Conservation (phyloP, 1,284 basidiomycete genomes). For the Chalciporus piperatoides region DNA sequence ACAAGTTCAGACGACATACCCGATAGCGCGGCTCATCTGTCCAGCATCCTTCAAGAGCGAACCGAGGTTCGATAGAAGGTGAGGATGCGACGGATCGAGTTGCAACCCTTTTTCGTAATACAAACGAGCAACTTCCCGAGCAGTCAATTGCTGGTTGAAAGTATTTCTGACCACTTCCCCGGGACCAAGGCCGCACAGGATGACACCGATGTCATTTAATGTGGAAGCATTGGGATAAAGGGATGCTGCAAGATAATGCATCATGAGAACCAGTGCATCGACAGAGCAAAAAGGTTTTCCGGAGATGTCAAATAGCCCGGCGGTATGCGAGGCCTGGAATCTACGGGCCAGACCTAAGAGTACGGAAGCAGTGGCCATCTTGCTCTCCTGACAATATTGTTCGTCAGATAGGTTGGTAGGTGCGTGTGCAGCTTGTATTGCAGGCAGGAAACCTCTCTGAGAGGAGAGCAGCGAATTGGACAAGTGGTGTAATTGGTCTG, state of each 20-base stretch:
- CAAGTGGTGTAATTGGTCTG: conserved; percentile 39
- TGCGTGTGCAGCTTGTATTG: conserved; percentile 28
- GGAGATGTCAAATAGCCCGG: conserved; percentile 27
- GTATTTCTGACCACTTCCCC: conserved; percentile 21
- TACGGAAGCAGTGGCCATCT: conserved; percentile 49
- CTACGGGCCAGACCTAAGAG: conserved; percentile 55
- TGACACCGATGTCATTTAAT: conserved; percentile 60
- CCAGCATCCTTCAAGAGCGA: conserved; percentile 60
- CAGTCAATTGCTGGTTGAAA: conserved; percentile 21
- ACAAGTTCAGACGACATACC: conserved; percentile 31
- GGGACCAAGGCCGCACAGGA: conserved; percentile 47
- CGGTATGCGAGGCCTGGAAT: conserved; percentile 38
- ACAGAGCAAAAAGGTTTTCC: conserved; percentile 41
- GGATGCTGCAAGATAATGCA: conserved; percentile 57
- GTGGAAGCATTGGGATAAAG: conserved; percentile 52
- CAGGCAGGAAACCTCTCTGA: conserved; percentile 37
- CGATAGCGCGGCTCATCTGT: conserved; percentile 47
- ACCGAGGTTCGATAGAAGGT: conserved; percentile 59
- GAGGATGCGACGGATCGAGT: conserved; percentile 54
- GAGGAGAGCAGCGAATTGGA: conserved; percentile 37
- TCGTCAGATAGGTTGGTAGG: conserved; percentile 22
- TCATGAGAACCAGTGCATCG: conserved; percentile 45
- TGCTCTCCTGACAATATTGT: conserved; percentile 25
- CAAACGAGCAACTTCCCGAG: conserved; percentile 44
- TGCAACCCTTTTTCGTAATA: conserved; percentile 55